Evolutionary conservation across 257 asterid species (phyloP), one percentile per base, ranked within the genome.

Genomic region (Lavandula angustifolia): DNA sequence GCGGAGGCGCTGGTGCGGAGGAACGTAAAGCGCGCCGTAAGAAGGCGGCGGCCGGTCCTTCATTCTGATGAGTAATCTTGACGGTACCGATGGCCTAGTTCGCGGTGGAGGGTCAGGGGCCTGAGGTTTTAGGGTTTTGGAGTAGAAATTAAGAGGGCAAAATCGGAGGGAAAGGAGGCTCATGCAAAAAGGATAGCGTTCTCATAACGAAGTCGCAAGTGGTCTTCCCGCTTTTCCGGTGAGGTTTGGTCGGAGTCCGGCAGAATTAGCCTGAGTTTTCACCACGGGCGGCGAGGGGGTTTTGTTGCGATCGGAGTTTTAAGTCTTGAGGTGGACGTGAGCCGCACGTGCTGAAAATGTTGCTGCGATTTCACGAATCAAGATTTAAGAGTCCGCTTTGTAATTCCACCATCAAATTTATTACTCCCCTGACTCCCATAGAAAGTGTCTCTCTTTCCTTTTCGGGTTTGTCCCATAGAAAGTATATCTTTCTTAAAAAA

Each of bases 1-100:
- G 47, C 81, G 82, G 70, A 69, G 79, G 65, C 97, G 92, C 54
- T 83, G 86, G 76, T 87, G 92, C 7, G 95, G 95, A 75, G 96
- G 96, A 2, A 85, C 82, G 70, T 84, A 87, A 48, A 76, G 79
- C 60, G 76, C 78, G 69, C 86, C 86, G 75, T 68, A 11, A 6
- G 87, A 64, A 46, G 74, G 54, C 57, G 84, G 81, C 74, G 78
- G 84, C 75, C 81, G 73, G 70, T 85, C 89, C 75, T 80, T 85
- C 95, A 90, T 81, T 51, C 60, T 65, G 72, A 76, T 50, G 51
- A 34, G 40, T 14, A 72, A n/a, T 58, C 69, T 68, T 67, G 63
- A 55, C 33, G 55, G 37, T 16, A 33, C 80, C 27, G 47, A 61
- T 32, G 38, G 9, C 63, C 22, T 44, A 3, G 47, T 32, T 64